These are phyloP conservation scores for Populus davidiana DNA, from an alignment of 345 rosid species.

Conservation along the genomic window DNA sequence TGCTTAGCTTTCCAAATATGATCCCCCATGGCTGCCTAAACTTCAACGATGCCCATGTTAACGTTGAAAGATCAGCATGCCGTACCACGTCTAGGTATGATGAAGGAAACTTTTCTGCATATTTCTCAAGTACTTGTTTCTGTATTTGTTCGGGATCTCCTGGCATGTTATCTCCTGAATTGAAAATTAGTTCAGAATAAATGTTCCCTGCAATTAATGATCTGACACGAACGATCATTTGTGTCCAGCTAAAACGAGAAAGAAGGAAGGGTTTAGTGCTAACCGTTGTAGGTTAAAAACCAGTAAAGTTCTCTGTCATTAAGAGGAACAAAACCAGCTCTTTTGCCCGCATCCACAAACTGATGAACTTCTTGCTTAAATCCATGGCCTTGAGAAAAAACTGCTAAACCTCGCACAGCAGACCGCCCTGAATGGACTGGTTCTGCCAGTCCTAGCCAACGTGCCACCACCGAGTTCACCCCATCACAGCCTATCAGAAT, in stretches of 20 bases:
- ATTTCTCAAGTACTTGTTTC: constrained; percentile 18
- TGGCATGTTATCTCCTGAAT: constrained; percentile 16
- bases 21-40: constrained; percentile 19
- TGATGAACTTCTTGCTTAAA: constrained; percentile 14
- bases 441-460: no score
- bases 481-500: constrained; percentile 33
- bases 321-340: constrained; percentile 27
- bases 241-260: neutral
- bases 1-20: neutral
- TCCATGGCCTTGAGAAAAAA: constrained; percentile 24
- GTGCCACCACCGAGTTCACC: no score
- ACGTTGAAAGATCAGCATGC: constrained; percentile 24
- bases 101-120: constrained; percentile 26
- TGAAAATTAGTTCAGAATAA: neutral
- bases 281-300: constrained; percentile 32
- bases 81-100: constrained; percentile 25
- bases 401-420: no score
- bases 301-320: constrained; percentile 33
- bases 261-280: neutral
- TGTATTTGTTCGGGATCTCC: constrained; percentile 28
- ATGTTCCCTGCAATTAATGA: no score
- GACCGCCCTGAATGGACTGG: no score
- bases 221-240: neutral
- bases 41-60: constrained; percentile 31
- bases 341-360: constrained; percentile 23